Base-by-base conservation (phyloP, 495 filamentous ascomycete species). In the Aspergillus saccharolyticus region DNA sequence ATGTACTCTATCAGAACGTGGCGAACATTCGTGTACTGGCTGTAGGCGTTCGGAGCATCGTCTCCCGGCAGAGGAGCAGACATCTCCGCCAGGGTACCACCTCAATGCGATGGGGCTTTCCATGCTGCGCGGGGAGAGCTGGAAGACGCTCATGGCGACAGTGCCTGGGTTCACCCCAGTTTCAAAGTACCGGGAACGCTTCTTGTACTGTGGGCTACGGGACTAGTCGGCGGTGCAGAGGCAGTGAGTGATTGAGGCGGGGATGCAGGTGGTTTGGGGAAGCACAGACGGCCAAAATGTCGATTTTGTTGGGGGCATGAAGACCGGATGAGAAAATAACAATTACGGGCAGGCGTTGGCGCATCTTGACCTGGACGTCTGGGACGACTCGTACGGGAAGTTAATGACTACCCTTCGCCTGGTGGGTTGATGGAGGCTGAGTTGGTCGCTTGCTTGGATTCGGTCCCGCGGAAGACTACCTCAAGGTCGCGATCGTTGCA, bases 61-160 rank as follows among this genome's bases (percentile, higher is more conserved):
- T 51, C 52, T 39, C 33, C 33, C 7, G 14, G 33, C 28, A 61
- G 16, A 15, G 33, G 53, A 25, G 53, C 48, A 2, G 54, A 53
- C 4, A 25, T 50, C 30, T 44, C 57, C 62, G n/a, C n/a, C 62
- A 72, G 8, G 69, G 67, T 14, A 66, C 63, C 52, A 66, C 57
- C 53, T 68, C 20, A 63, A 66, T 48, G 62, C 59, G 1, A 64
- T 69, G 63, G 66, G 66, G 8, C 57, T 66, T 2, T 66, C 63
- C 9, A 66, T 69, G 66, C 56, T 69, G 8, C 63, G 66, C n/a
- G 64, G 63, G 6, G 62, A 70, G 44, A 65, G 60, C 52, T 70
- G 64, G 63, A 62, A 65, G 42, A 55, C 58, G n/a, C 50, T 63
- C 0, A 70, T 59, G 58, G 57, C 52, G 0, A 62, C 61, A 1